Base-by-base conservation (phyloP, 495 filamentous ascomycete genomes). In the Aspergillus wentii region DNA sequence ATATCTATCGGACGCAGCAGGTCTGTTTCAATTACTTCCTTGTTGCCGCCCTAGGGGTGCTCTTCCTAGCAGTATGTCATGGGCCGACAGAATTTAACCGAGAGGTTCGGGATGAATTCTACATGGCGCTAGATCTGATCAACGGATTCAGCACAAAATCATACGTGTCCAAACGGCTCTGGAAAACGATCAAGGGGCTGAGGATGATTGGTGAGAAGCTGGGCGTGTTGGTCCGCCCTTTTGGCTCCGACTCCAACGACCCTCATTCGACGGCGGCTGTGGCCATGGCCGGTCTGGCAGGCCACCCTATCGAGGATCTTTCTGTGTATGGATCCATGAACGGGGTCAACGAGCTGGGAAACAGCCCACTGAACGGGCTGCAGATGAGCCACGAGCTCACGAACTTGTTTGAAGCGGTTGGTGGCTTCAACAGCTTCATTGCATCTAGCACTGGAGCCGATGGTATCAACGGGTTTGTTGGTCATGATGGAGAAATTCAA, bases 21-120 rank as follows among this genome's bases (percentile, higher is more conserved):
- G 78, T 88, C 23, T 81, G 81, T 43, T 91, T 90, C 65, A 87
- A 94, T 57, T 88, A 90, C 50, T 94, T 94, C 58, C 71, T 94
- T 13, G 79, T 87, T 8, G 82, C 84, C 7, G 81, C 86, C 8
- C 71, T 94, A 17, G 83, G 84, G 0, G 86, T 91, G 2, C 68
- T 94, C 6, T 89, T 92, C 56, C 76, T 94, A 0, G 86, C 87
- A 0, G 85, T 86, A 2, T 85, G 80, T 10, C 87, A 94, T 52
- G 85, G 87, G 3, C 86, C 88, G 0, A 68, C 80, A 1, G 77
- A 84, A 27, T 94, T 91, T 56, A 85, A 79, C 48, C 69, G 75
- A 7, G 62, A 74, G 29, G 86, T 86, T 35, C 74, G 85, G n/a
- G 78, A 82, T 40, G 88, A 92, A 57, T 94, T 92, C 48, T 90